Percentiles rank a stretch among this genome's conserved stretches.
Conservation (phyloP, 2,329 filamentous ascomycete species). For the Diaporthe humulicola region DNA sequence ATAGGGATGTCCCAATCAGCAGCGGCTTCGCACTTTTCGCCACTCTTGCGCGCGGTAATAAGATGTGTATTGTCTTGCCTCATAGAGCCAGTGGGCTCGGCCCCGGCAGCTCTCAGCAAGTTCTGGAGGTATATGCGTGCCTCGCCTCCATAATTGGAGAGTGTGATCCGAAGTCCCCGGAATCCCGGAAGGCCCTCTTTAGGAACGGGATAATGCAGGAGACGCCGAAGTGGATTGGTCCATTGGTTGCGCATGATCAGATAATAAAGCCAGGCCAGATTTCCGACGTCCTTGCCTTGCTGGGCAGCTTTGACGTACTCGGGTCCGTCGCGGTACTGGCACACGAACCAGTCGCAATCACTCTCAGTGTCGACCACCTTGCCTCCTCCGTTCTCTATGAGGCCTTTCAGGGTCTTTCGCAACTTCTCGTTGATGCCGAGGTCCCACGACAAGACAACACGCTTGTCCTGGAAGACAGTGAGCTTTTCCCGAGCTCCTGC, state of each 20-base stretch:
- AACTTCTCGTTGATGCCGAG: constrained; percentile 78
- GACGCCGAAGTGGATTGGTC: constrained; percentile 84
- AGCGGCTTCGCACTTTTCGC: constrained; percentile 94
- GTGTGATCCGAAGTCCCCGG: constrained; percentile 80
- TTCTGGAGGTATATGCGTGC: constrained; percentile 95
- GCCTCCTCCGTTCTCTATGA: constrained; percentile 81
- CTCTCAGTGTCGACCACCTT: constrained; percentile 74
- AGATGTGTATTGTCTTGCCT: constrained; percentile 96
- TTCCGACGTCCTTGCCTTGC: constrained; percentile 86
- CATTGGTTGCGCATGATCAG: constrained; percentile 90
- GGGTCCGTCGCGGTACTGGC: constrained; percentile 85
- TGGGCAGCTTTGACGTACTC: constrained; percentile 85
- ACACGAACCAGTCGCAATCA: constrained; percentile 86
- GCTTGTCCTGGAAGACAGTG: constrained; percentile 82
- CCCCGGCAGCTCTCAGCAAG: constrained; percentile 85
- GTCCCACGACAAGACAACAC: constrained; percentile 82
- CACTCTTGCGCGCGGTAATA: constrained; percentile 88
- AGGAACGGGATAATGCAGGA: constrained; percentile 92
- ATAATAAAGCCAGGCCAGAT: constrained; percentile 93
- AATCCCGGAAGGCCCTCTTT: constrained; percentile 85
- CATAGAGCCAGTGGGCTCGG: constrained; percentile 94
- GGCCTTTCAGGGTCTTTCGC: constrained; percentile 73
- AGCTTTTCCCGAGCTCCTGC: constrained; percentile 62
- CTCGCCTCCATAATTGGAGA: constrained; percentile 97
- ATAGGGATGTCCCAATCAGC: constrained; percentile 92